phyloP scores from a whole-genome alignment of 495 filamentous ascomycete species.

The Margaritispora aquatica region DNA sequence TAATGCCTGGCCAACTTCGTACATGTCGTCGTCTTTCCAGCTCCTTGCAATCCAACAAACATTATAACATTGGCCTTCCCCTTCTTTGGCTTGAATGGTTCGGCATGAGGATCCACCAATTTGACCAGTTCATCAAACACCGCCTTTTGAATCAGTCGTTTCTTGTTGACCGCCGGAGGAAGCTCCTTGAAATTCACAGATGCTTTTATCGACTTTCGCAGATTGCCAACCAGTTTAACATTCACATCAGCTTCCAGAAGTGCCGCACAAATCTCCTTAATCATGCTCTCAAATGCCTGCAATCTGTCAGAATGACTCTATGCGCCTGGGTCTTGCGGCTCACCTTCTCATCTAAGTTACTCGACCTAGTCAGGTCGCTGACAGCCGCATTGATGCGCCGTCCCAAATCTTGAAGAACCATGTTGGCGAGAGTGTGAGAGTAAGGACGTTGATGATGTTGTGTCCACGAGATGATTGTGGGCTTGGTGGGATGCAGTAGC shows the following conservation, averaged over 20 bases:
- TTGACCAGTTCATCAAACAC: slow-evolving; percentile 96
- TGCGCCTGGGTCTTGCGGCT: slow-evolving; percentile 2
- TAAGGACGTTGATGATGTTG: not conserved
- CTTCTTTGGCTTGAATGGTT: slow-evolving; percentile 96
- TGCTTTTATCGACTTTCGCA: slow-evolving; percentile 87
- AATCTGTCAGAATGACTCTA: slow-evolving; percentile 2
- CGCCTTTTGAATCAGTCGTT: slow-evolving; percentile 93
- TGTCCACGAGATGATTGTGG: not conserved
- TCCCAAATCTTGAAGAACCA: slow-evolving; percentile 98
- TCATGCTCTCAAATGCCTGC: slow-evolving; percentile 94
- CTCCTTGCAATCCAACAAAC: slow-evolving; percentile 97
- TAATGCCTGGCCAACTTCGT: slow-evolving; percentile 97
- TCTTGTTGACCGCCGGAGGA: slow-evolving; percentile 88
- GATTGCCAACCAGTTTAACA: slow-evolving; percentile 82
- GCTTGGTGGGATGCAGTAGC: not conserved
- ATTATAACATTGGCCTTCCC: slow-evolving; percentile 95
- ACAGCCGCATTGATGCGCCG: slow-evolving; percentile 97
- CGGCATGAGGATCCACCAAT: slow-evolving; percentile 91
- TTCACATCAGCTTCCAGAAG: slow-evolving; percentile 96
- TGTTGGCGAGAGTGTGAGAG: slow-evolving; percentile 30
- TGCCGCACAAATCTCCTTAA: slow-evolving; percentile 93
- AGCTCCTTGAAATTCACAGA: slow-evolving; percentile 92
- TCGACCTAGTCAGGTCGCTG: slow-evolving; percentile 84
- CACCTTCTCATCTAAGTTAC: slow-evolving; percentile 94
- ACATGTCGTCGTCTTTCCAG: slow-evolving; percentile 96